Percentiles rank a stretch among this genome's conserved stretches.
phyloP scores from a whole-genome alignment of 352 stramenopile genomes.

The Phytophthora sp. region DNA sequence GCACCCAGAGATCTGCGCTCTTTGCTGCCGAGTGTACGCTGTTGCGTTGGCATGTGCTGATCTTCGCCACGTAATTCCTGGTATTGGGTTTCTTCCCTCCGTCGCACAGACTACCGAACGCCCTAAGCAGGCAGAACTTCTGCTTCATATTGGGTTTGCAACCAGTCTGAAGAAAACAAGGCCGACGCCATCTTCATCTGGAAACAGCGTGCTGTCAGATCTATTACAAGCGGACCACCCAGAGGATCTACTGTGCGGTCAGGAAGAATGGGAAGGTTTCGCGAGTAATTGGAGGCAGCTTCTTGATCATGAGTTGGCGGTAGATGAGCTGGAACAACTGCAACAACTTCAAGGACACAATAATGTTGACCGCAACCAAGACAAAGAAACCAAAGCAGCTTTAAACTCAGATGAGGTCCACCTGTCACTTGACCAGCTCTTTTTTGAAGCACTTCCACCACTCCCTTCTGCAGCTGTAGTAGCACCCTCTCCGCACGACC shows the following conservation, averaged over 20 bases:
- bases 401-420: not conserved
- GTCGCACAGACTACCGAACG: constrained; percentile 55
- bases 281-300: constrained; percentile 61
- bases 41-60: constrained; percentile 66
- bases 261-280: constrained; percentile 62
- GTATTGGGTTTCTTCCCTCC: constrained; percentile 68
- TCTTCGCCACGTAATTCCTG: constrained; percentile 55
- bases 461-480: constrained; percentile 32
- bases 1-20: constrained; percentile 76
- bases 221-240: constrained; percentile 27
- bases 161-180: constrained; percentile 47
- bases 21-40: constrained; percentile 81
- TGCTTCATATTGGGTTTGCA: constrained; percentile 78
- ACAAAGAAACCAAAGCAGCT: too few relatives aligned
- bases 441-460: constrained; percentile 41
- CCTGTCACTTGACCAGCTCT: constrained; percentile 35
- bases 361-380: constrained; percentile 10
- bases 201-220: constrained; percentile 18
- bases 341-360: constrained; percentile 23
- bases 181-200: not conserved
- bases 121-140: constrained; percentile 54
- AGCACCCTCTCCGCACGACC: constrained; percentile 31
- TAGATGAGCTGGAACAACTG: constrained; percentile 63
- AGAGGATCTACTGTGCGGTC: constrained; percentile 59
- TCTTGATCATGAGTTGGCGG: constrained; percentile 56